A percentile compares a stretch with the other conserved stretches of the same genome.
phyloP scores from a whole-genome alignment of 169 alveolate species.

The Pseudocohnilembus persalinus region DNA sequence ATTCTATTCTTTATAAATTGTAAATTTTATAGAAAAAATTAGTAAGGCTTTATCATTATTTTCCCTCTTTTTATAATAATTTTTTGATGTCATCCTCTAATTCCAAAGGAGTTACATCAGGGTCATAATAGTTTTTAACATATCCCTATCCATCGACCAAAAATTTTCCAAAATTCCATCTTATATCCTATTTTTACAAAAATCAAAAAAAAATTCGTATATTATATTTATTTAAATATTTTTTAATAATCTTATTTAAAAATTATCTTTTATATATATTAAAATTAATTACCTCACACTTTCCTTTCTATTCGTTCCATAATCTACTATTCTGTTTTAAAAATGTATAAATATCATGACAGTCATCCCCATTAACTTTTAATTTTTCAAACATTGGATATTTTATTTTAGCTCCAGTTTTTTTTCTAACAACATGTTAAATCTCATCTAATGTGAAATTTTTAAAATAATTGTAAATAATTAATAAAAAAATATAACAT shows the following conservation, averaged over 20 bases:
- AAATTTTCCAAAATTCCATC: conserved; percentile 73
- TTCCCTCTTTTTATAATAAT: no score
- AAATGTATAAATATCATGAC: conserved; percentile 57
- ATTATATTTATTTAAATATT: no score
- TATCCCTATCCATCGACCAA: conserved; percentile 52
- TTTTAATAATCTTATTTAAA: no score
- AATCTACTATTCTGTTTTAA: conserved; percentile 49
- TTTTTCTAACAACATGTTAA: conserved; percentile 5
- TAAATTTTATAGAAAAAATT: no score
- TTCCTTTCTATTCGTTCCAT: conserved; percentile 1
- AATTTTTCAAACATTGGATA: conserved; percentile 46
- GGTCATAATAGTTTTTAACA: conserved; percentile 14
- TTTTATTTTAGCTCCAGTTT: conserved; percentile 6
- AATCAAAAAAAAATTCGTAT: neutral
- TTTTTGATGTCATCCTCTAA: conserved; percentile 11
- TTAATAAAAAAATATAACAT: no score
- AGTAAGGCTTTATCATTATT: no score
- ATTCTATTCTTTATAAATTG: no score
- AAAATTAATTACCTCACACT: conserved; percentile 32
- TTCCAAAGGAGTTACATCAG: conserved; percentile 14
- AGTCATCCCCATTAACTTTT: conserved; percentile 45
- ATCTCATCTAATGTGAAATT: conserved; percentile 1
- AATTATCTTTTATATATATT: no score
- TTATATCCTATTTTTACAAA: conserved; percentile 8
- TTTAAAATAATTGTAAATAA: no score